Evolutionary conservation across 129 eudicot genomes (phyloP).

Genomic region (Lactuca sativa): DNA sequence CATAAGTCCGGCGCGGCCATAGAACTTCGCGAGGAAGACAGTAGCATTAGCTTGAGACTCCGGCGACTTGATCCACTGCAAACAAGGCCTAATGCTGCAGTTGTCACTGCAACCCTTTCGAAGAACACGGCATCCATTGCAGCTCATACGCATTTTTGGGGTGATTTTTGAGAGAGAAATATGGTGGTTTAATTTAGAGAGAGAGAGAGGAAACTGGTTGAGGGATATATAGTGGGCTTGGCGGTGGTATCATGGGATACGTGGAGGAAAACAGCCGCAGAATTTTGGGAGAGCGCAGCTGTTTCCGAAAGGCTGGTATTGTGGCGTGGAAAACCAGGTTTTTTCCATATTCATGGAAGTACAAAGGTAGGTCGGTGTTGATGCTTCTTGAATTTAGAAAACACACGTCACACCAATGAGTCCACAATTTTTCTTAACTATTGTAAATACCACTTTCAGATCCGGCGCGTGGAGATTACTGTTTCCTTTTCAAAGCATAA

Average conservation of each 20-base stretch:
- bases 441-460: background rate
- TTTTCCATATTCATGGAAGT: conserved; percentile 66
- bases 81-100: conserved; percentile 85
- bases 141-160: conserved; percentile 76
- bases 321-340: conserved; percentile 45
- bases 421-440: background rate
- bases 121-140: conserved; percentile 86
- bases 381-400: conserved; percentile 8
- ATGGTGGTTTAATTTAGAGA: background rate
- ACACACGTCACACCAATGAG: background rate
- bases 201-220: background rate
- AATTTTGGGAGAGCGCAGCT: conserved; percentile 50
- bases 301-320: conserved; percentile 47
- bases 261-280: conserved; percentile 38
- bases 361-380: conserved; percentile 23
- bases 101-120: conserved; percentile 79
- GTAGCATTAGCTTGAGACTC: conserved; percentile 88
- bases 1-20: conserved; percentile 92
- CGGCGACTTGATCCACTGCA: conserved; percentile 72
- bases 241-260: conserved; percentile 27
- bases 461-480: conserved; percentile 7
- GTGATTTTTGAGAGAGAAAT: background rate
- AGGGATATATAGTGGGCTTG: conserved; percentile 23
- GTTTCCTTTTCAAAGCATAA: background rate
- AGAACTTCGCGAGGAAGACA: conserved; percentile 80